Percentiles rank a stretch among this genome's conserved stretches.
Conservation (phyloP, 2,329 filamentous ascomycete species). For the Trichoderma endophyticum region DNA sequence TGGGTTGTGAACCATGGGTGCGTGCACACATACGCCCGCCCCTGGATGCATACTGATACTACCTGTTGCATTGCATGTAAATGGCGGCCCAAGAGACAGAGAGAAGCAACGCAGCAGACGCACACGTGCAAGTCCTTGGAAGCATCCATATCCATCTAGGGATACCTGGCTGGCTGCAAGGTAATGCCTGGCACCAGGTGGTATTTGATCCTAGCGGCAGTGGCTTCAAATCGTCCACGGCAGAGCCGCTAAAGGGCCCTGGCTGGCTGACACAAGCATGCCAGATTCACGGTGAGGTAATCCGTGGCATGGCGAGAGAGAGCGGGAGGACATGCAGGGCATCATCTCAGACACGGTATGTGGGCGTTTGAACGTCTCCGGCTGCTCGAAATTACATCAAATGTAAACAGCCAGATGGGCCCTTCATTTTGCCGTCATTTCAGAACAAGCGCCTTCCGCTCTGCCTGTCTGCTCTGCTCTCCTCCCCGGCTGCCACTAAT, state of each 20-base stretch:
- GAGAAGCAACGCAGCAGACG: not conserved
- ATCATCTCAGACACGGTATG: not conserved
- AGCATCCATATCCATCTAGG: not conserved
- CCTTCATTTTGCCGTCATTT: not conserved
- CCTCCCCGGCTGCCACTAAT: not conserved
- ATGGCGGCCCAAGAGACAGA: not conserved
- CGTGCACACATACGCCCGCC: not conserved
- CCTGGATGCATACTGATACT: not conserved
- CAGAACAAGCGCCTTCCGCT: not conserved
- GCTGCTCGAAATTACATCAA: not conserved
- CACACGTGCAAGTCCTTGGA: not conserved
- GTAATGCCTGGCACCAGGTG: not conserved
- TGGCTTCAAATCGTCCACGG: not conserved
- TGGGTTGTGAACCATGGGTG: conserved; percentile 8
- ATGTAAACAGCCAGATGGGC: not conserved
- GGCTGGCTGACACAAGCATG: not conserved
- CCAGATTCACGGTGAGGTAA: not conserved
- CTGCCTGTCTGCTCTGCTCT: not conserved
- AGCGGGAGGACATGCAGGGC: not conserved
- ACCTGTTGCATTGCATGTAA: not conserved
- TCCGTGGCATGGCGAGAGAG: not conserved
- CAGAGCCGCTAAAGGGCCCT: not conserved
- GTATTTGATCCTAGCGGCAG: not conserved
- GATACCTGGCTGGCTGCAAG: not conserved
- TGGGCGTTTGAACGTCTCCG: not conserved